Percentiles rank a stretch among this genome's conserved stretches.
These are phyloP conservation scores for Lichina pygmaea DNA, from an alignment of 495 filamentous ascomycete species.

Conservation along the genomic window DNA sequence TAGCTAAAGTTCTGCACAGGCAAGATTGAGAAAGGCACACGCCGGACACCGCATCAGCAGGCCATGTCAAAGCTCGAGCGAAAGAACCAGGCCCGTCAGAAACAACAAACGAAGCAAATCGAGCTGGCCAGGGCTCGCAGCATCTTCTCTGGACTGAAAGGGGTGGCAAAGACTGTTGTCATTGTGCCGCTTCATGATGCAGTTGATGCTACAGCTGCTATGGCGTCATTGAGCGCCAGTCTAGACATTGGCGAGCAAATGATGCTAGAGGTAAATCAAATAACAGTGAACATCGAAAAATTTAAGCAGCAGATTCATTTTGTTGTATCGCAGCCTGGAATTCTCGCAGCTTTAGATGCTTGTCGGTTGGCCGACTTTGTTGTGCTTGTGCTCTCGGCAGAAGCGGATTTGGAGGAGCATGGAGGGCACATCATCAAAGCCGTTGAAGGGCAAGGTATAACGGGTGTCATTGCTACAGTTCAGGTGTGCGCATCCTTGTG, in stretches of 20 bases:
- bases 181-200: conserved; percentile 60
- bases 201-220: conserved; percentile 34
- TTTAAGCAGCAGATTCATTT: conserved; percentile 89
- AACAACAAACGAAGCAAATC: conserved; percentile 49
- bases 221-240: conserved; percentile 44
- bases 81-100: conserved; percentile 75
- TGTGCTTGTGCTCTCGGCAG: conserved; percentile 51
- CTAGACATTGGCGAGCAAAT: conserved; percentile 36
- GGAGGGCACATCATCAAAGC: conserved; percentile 62
- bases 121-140: conserved; percentile 48
- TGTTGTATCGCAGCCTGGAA: conserved; percentile 38
- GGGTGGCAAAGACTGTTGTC: conserved; percentile 75
- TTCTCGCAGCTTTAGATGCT: conserved; percentile 56
- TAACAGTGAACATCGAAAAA: conserved; percentile 47
- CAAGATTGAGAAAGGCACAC: conserved; percentile 31
- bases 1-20: conserved; percentile 17
- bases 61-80: conserved; percentile 92
- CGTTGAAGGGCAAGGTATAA: conserved; percentile 81
- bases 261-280: conserved; percentile 25
- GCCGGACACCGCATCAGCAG: conserved; percentile 83
- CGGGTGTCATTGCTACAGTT: conserved; percentile 54
- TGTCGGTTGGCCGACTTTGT: conserved; percentile 78
- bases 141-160: conserved; percentile 61
- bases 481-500: conserved; percentile 15
- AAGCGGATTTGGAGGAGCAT: conserved; percentile 54